phyloP scores from a whole-genome alignment of 768 basidiomycete species.

The Tylopilus rubrobrunneus region DNA sequence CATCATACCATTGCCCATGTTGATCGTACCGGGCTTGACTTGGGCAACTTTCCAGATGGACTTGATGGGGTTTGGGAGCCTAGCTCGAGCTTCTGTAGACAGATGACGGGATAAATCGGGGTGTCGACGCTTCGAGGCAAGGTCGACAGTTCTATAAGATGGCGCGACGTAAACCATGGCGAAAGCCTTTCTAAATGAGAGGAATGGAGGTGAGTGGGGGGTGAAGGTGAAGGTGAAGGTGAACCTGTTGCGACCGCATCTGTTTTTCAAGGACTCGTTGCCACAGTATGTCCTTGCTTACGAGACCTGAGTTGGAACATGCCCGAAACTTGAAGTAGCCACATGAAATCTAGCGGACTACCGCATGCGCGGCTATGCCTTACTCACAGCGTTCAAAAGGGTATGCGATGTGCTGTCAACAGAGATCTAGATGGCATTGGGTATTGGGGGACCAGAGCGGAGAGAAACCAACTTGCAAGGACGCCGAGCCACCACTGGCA shows the following conservation, averaged over 20 bases:
- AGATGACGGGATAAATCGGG: constrained; percentile 32
- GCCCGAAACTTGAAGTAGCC: too few species aligned
- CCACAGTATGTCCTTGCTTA: background rate
- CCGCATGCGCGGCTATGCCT: background rate
- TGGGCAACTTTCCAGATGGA: constrained; percentile 35
- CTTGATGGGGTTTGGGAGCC: constrained; percentile 36
- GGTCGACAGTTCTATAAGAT: constrained; percentile 6
- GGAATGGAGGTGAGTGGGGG: background rate
- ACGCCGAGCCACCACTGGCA: background rate
- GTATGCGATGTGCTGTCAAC: background rate
- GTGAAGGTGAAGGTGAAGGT: too few species aligned
- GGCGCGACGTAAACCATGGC: constrained; percentile 28
- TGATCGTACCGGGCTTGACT: constrained; percentile 33
- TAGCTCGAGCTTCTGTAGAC: constrained; percentile 31
- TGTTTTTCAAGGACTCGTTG: constrained; percentile 12
- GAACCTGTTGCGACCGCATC: background rate
- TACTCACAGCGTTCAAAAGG: background rate
- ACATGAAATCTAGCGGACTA: background rate
- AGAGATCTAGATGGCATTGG: background rate
- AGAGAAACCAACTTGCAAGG: background rate
- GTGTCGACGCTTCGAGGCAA: constrained; percentile 23
- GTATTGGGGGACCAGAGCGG: background rate
- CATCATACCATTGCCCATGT: constrained; percentile 39
- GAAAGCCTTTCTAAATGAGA: background rate
- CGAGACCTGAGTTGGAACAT: background rate